Percentiles rank a stretch among this genome's conserved stretches.
Evolutionary conservation across 306 rosid species (phyloP).

Genomic region (Quercus agrifolia): DNA sequence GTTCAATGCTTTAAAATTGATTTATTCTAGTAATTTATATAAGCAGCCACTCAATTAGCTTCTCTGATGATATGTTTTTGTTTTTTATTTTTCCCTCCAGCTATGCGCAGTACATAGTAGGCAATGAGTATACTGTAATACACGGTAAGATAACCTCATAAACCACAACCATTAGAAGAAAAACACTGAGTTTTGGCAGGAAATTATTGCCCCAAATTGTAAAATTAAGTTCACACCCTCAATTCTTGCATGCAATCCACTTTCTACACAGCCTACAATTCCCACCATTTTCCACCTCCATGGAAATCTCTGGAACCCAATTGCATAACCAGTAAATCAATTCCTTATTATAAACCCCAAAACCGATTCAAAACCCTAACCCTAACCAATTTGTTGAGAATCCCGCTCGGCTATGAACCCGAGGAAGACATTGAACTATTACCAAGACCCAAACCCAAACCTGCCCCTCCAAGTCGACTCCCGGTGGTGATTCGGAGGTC

Average conservation of each 20-base stretch:
- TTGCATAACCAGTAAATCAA: conserved; percentile 8
- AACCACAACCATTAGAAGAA: not conserved
- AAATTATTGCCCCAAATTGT: not conserved
- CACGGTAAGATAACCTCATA: conserved; percentile 8
- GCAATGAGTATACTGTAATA: not conserved
- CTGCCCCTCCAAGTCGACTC: conserved; percentile 31
- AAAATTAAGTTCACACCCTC: not conserved
- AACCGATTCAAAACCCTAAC: conserved; percentile 15
- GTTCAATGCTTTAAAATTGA: no score
- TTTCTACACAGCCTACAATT: conserved; percentile 32
- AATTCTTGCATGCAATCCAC: conserved; percentile 61
- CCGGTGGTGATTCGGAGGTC: conserved; percentile 62
- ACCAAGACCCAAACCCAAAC: not conserved
- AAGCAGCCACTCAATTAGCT: no score
- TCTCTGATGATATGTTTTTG: no score
- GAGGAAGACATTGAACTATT: conserved; percentile 38
- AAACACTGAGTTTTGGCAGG: conserved; percentile 18
- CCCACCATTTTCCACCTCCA: conserved; percentile 30
- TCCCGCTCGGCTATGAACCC: conserved; percentile 44
- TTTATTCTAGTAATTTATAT: no score
- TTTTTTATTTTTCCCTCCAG: no score
- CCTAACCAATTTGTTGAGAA: conserved; percentile 37
- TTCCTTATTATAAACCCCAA: conserved; percentile 18
- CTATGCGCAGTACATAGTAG: no score
- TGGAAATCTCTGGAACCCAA: conserved; percentile 38